Evolutionary conservation across 495 filamentous ascomycete species (phyloP).

Genomic region (Hypoxylon fuscum): DNA sequence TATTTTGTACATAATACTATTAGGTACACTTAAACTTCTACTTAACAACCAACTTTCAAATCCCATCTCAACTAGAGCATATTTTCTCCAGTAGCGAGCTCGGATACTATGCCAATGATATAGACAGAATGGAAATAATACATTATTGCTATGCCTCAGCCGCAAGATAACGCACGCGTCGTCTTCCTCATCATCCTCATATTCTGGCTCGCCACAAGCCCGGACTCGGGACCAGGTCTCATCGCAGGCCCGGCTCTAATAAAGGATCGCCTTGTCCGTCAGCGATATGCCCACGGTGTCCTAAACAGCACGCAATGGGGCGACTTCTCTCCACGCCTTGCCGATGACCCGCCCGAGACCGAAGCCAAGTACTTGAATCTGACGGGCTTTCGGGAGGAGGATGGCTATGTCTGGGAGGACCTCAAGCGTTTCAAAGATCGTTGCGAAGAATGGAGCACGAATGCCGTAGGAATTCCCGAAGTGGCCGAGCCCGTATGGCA

Average conservation of each 20-base stretch:
- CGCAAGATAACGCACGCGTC: conserved; percentile 52
- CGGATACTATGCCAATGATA: conserved; percentile 29
- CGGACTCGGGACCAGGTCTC: conserved; percentile 51
- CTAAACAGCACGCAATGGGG: conserved; percentile 79
- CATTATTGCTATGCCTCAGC: conserved; percentile 46
- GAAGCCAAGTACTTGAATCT: conserved; percentile 75
- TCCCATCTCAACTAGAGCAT: conserved; percentile 4
- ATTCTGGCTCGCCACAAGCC: conserved; percentile 52
- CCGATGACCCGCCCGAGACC: conserved; percentile 37
- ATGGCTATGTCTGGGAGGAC: conserved; percentile 79
- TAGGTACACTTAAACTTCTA: no score
- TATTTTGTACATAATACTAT: no score
- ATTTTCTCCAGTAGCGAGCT: conserved; percentile 9
- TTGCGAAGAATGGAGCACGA: conserved; percentile 54
- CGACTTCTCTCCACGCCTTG: conserved; percentile 67
- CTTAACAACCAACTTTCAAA: neutral
- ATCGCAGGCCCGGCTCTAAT: conserved; percentile 50
- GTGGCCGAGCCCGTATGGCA: conserved; percentile 68
- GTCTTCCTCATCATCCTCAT: conserved; percentile 55
- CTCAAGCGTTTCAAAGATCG: conserved; percentile 57
- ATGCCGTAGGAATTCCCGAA: conserved; percentile 50
- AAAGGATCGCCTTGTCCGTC: conserved; percentile 50
- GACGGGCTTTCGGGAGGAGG: conserved; percentile 75
- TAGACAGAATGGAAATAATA: conserved; percentile 41
- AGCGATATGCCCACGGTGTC: conserved; percentile 68